Percentiles rank a stretch among this genome's conserved stretches.
Evolutionary conservation across 345 rosid genomes (phyloP).

Genomic region (Combretum micranthum): DNA sequence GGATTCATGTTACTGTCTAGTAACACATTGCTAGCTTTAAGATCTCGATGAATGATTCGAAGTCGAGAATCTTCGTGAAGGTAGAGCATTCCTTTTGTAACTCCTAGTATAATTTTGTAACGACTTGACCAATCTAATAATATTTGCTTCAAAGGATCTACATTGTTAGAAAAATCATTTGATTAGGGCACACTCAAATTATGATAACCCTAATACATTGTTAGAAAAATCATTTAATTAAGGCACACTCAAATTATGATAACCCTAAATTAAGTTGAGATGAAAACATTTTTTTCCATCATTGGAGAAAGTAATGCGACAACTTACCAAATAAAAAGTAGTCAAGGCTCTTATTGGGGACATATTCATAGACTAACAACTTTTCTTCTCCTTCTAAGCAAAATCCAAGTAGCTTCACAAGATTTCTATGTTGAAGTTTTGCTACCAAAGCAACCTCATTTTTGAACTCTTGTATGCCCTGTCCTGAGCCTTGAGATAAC

Average conservation of each 20-base stretch:
- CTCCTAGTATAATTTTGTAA: conserved; percentile 11
- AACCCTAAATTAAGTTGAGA: too few relatives aligned
- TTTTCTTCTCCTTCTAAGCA: conserved; percentile 18
- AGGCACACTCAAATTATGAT: too few relatives aligned
- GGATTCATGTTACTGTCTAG: conserved; percentile 19
- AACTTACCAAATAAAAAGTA: conserved; percentile 18
- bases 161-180: too few relatives aligned
- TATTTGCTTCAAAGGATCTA: conserved; percentile 5
- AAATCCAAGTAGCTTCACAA: conserved; percentile 24
- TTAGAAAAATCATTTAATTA: too few relatives aligned
- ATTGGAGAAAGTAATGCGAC: too few relatives aligned
- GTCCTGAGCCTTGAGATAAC: conserved; percentile 24
- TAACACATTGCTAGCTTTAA: conserved; percentile 20
- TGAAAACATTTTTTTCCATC: too few relatives aligned
- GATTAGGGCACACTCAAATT: too few relatives aligned
- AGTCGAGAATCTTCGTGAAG: conserved; percentile 21
- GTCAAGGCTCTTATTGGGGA: conserved; percentile 25
- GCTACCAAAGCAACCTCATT: conserved; percentile 21
- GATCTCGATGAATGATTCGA: conserved; percentile 17
- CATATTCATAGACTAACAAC: conserved; percentile 21
- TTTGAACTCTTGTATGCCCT: conserved; percentile 30
- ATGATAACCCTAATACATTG: too few relatives aligned
- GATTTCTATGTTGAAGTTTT: conserved; percentile 28
- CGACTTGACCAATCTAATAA: conserved; percentile 15
- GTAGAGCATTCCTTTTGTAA: conserved; percentile 15